A percentile compares a stretch with the other conserved stretches of the same genome.
Conservation (phyloP, 116 monocot genomes). For the Trichopus zeylanicus region DNA sequence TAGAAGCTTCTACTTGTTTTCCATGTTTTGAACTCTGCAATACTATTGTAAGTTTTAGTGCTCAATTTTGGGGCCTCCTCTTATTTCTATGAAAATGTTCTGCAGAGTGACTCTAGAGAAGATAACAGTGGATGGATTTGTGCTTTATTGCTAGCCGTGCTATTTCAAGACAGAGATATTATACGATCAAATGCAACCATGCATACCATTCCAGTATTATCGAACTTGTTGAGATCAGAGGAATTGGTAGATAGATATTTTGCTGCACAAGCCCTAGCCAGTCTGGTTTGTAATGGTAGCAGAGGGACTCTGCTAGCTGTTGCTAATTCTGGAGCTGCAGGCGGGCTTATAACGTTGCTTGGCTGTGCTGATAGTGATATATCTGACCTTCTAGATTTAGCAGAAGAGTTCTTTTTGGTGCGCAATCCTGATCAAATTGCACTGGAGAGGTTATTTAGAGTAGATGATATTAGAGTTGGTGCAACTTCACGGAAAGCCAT, state of each 20-base stretch:
- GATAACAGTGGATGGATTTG: conserved; percentile 74
- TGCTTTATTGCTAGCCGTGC: conserved; percentile 71
- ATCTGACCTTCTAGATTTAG: conserved; percentile 67
- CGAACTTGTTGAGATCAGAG: conserved; percentile 84
- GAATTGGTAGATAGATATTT: conserved; percentile 78
- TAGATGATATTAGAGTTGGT: conserved; percentile 83
- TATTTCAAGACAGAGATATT: conserved; percentile 82
- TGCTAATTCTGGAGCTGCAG: conserved; percentile 84
- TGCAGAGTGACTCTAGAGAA: conserved; percentile 74
- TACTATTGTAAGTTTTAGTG: not conserved
- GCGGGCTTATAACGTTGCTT: conserved; percentile 86
- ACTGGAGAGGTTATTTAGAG: conserved; percentile 72
- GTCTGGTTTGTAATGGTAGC: conserved; percentile 79
- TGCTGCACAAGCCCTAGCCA: conserved; percentile 89
- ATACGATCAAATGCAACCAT: conserved; percentile 56
- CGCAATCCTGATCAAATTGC: conserved; percentile 69
- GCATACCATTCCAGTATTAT: conserved; percentile 68
- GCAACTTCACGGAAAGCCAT: conserved; percentile 86
- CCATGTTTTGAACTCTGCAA: not conserved
- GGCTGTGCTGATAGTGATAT: conserved; percentile 94
- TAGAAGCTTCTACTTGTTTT: too few species aligned
- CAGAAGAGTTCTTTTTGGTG: conserved; percentile 64
- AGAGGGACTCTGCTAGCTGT: conserved; percentile 83
- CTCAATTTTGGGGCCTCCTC: not conserved
- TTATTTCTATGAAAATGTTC: conserved; percentile 10